A percentile compares a stretch with the other conserved stretches of the same genome.
These are phyloP conservation scores for Phialophora macrospora DNA, from an alignment of 2,329 filamentous ascomycete genomes.

Conservation along the genomic window DNA sequence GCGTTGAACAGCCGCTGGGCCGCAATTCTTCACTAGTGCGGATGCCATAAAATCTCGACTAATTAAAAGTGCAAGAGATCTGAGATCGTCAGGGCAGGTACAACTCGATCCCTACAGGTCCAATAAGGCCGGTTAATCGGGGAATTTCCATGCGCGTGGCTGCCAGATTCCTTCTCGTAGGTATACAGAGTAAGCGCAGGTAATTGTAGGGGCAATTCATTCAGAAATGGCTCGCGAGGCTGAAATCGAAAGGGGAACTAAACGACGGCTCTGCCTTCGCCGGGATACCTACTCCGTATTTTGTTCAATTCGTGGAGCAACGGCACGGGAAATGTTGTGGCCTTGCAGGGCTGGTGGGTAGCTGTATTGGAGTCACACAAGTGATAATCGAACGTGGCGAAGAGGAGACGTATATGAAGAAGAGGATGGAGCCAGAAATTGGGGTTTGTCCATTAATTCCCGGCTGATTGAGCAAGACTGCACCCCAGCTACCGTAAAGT, in stretches of 20 bases:
- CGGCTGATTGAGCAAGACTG: background rate
- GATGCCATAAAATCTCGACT: no score
- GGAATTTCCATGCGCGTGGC: no score
- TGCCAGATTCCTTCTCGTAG: no score
- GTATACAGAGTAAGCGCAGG: no score
- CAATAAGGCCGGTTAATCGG: no score
- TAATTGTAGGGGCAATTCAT: no score
- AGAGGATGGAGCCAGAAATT: background rate
- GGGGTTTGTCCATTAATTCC: background rate
- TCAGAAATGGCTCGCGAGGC: background rate
- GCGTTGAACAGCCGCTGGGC: no score
- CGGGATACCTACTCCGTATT: background rate
- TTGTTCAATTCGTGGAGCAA: background rate
- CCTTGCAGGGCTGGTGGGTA: background rate
- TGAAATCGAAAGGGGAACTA: background rate
- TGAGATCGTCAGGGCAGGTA: no score
- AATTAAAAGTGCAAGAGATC: no score
- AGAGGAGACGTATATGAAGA: background rate
- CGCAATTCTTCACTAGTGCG: no score
- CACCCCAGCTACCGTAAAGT: background rate
- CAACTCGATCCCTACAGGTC: no score
- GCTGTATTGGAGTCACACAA: background rate
- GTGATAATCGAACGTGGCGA: background rate
- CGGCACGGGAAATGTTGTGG: background rate
- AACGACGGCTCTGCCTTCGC: no score